These are phyloP conservation scores for Jacaranda mimosifolia DNA, from an alignment of 257 asterid species.

Conservation along the genomic window DNA sequence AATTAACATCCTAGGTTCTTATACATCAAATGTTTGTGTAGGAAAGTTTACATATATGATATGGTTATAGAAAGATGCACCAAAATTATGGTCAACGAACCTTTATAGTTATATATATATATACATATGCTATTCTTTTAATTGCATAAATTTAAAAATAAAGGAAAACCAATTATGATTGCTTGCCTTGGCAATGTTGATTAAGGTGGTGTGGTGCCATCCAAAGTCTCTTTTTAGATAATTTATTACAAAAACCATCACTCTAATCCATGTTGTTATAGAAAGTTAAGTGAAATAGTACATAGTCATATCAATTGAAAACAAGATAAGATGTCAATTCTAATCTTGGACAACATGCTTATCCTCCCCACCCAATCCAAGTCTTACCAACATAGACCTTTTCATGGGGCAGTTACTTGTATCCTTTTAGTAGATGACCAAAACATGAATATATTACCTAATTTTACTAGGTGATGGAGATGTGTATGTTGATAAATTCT, in stretches of 20 bases:
- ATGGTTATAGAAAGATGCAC: not conserved
- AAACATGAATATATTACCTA: conserved; percentile 48
- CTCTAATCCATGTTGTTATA: conserved; percentile 13
- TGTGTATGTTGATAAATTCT: not conserved
- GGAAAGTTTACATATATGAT: too few species aligned
- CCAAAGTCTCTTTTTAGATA: conserved; percentile 25
- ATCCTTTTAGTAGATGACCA: conserved; percentile 43
- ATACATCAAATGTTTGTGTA: too few species aligned
- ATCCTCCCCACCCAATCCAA: not conserved
- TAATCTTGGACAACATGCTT: not conserved
- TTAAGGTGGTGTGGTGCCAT: conserved; percentile 33
- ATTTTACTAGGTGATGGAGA: conserved; percentile 27
- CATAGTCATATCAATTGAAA: conserved; percentile 25
- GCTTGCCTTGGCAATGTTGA: conserved; percentile 44
- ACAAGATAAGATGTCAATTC: conserved; percentile 33
- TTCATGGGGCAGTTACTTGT: conserved; percentile 38
- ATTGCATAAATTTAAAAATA: not conserved
- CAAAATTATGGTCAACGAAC: not conserved
- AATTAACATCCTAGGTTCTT: too few species aligned
- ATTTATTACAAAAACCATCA: not conserved
- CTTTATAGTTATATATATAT: not conserved
- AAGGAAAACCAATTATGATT: conserved; percentile 27
- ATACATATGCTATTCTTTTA: not conserved
- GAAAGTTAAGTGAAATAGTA: not conserved
- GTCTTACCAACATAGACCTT: conserved; percentile 42